Conservation (phyloP, 192 early-diverging fungal genomes). For the Podila epicladia region DNA sequence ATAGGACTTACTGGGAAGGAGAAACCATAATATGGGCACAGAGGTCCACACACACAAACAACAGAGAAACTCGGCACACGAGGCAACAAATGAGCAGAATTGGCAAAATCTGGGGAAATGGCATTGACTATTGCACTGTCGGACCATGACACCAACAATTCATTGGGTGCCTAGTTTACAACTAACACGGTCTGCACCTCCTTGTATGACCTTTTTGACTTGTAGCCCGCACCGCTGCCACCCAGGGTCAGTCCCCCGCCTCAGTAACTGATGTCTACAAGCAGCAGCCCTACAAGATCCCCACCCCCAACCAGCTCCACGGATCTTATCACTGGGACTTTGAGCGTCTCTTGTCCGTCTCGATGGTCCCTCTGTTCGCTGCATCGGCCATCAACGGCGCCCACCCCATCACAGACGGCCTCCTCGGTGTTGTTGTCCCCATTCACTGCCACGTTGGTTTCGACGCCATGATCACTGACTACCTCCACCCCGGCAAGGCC, state of each 20-base stretch:
- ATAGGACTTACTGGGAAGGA: neutral
- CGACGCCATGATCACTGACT: constrained; percentile 80
- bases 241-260: constrained; percentile 17
- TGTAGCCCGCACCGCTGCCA: constrained; percentile 27
- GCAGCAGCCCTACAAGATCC: constrained; percentile 56
- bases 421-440: constrained; percentile 89
- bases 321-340: constrained; percentile 98
- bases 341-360: constrained; percentile 86
- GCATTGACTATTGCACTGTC: neutral
- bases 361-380: constrained; percentile 79
- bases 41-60: neutral
- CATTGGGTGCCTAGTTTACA: neutral
- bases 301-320: constrained; percentile 68
- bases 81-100: no score
- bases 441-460: constrained; percentile 92
- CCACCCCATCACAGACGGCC: constrained; percentile 88
- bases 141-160: neutral
- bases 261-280: constrained; percentile 45
- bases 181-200: neutral
- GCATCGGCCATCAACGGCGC: constrained; percentile 85
- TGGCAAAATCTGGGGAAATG: constrained; percentile 20
- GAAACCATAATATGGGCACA: neutral
- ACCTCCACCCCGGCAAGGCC: constrained; percentile 76
- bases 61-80: constrained; percentile 2
- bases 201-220: neutral